phyloP scores from a whole-genome alignment of 1,284 basidiomycete genomes.

The Ustilago bromivora region DNA sequence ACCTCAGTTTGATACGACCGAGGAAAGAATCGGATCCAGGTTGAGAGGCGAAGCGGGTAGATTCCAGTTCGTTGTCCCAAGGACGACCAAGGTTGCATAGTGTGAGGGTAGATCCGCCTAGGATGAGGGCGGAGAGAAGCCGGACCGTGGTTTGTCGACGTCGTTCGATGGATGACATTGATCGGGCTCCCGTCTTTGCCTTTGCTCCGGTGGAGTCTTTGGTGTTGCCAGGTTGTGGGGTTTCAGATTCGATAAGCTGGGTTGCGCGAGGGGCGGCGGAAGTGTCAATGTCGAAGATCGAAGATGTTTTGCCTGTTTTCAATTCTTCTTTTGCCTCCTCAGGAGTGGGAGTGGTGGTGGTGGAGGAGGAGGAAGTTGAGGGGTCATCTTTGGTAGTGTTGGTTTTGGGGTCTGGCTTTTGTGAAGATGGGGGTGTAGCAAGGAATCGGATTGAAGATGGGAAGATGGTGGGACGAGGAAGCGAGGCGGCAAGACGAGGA shows the following conservation, averaged over 20 bases:
- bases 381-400: conserved; percentile 4
- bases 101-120: conserved; percentile 51
- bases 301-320: conserved; percentile 26
- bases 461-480: conserved; percentile 8
- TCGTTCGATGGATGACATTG: conserved; percentile 69
- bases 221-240: neutral
- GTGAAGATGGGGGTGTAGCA: conserved; percentile 27
- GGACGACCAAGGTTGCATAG: conserved; percentile 65
- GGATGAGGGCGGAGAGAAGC: conserved; percentile 41
- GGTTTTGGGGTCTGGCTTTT: conserved; percentile 3
- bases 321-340: conserved; percentile 1
- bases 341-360: conserved; percentile 3
- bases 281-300: conserved; percentile 60
- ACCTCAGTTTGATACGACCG: conserved; percentile 59
- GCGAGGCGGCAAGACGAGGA: neutral
- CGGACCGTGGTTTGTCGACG: conserved; percentile 61
- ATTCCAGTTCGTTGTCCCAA: conserved; percentile 68
- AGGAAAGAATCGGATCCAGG: conserved; percentile 51
- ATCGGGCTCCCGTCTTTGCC: conserved; percentile 64
- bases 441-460: conserved; percentile 33
- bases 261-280: conserved; percentile 37
- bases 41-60: conserved; percentile 40
- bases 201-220: conserved; percentile 63
- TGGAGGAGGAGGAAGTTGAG: neutral
- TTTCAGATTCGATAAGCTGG: conserved; percentile 38